Evolutionary conservation across 352 stramenopile species (phyloP), one percentile per base, ranked within the genome.

Genomic region (Globisporangium barbulae): DNA sequence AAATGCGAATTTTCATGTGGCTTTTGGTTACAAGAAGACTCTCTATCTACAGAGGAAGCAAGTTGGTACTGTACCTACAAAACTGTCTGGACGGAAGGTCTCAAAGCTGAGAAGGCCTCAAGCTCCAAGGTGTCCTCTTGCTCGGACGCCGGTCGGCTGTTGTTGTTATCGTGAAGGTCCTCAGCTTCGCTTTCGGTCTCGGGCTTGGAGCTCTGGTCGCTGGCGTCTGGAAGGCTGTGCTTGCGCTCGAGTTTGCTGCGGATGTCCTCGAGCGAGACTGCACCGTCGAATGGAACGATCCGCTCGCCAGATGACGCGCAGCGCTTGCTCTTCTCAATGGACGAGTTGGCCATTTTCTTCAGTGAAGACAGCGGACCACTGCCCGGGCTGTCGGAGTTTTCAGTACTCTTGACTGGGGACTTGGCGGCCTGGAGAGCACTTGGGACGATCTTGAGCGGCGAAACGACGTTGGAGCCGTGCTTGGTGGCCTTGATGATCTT

Each of bases 241-340:
- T 88, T 90, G 10, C 68, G 78, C 45, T 78, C 70, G 33, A 91
- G 63, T 60, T 84, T 74, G 5, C 67, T 72, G 37, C 79, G 81
- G 60, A 89, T 88, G 64, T 88, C 80, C 22, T 72, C 79, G 22
- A 90, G 75, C 5, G 80, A 85, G 9, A 72, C 66, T 35, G 61
- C 28, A 8, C 49, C 70, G 53, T 88, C 80, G 30, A 91, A 88
- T 12, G 78, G 72, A 35, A 75, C 60, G n/a, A 78, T 55, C 2
- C 61, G 61, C 52, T 76, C 72, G 7, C 59, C 53, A 5, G 70
- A 58, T 1, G 35, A 41, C 35, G 35, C 47, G 31, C 64, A 67
- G 3, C 60, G 49, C 50, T 71, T 65, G 25, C 21, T 72, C 61
- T 79, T 84, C 31, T 80, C 76, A 9, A 68, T 53, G 0, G 73